Evolutionary conservation across 257 asterid species (phyloP).

Genomic region (Ehretia macrophylla): DNA sequence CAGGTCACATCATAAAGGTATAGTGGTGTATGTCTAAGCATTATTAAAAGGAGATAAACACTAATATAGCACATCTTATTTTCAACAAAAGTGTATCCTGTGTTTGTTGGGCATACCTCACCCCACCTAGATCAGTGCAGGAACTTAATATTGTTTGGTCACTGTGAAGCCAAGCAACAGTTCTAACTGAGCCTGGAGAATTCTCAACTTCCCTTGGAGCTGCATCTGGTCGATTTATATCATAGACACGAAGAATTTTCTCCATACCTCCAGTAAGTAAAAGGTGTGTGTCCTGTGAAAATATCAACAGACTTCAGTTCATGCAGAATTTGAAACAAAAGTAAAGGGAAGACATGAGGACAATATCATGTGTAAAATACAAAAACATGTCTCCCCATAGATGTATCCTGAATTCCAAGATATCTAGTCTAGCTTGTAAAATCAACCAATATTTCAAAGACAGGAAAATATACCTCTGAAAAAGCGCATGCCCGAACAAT

Average conservation of each 20-base stretch:
- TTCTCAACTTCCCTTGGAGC: slow-evolving; percentile 85
- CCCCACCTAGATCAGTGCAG: slow-evolving; percentile 86
- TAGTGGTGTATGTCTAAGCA: too few relatives aligned
- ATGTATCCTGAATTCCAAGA: too few relatives aligned
- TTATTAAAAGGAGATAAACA: background rate
- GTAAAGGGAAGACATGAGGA: background rate
- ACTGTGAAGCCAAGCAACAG: slow-evolving; percentile 87
- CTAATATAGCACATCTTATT: background rate
- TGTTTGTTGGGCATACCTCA: slow-evolving; percentile 44
- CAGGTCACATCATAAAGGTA: too few relatives aligned
- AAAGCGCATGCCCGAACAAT: slow-evolving; percentile 94
- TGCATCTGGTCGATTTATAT: slow-evolving; percentile 75
- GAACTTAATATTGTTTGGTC: slow-evolving; percentile 91
- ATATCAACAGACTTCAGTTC: slow-evolving; percentile 9
- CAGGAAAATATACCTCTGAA: slow-evolving; percentile 58
- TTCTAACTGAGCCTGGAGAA: slow-evolving; percentile 86
- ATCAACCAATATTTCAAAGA: background rate
- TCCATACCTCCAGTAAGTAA: slow-evolving; percentile 91
- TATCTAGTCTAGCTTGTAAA: too few relatives aligned
- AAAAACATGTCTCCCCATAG: too few relatives aligned
- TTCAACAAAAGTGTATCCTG: background rate
- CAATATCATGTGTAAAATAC: too few relatives aligned
- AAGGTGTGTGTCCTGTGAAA: slow-evolving; percentile 62
- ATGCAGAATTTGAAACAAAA: background rate
- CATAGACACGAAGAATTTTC: slow-evolving; percentile 73